These are phyloP conservation scores for Phytomonas serpens DNA, from an alignment of 208 protist genomes.

Conservation along the genomic window DNA sequence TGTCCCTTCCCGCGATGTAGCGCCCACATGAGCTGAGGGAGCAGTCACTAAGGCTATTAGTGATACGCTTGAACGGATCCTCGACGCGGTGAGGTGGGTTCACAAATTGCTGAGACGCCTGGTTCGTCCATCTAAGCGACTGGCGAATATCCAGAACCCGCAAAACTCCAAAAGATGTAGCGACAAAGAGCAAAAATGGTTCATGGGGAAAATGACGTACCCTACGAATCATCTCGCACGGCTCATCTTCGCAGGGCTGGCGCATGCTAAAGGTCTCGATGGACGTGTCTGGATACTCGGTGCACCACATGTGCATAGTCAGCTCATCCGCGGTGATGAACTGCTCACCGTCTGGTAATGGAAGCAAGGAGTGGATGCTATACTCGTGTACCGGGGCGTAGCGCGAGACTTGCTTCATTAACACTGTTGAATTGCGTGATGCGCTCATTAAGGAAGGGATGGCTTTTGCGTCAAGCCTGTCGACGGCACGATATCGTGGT, in stretches of 20 bases:
- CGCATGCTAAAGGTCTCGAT: slow-evolving; percentile 73
- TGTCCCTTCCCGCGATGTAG: slow-evolving; percentile 74
- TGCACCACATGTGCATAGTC: slow-evolving; percentile 80
- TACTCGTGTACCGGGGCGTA: slow-evolving; percentile 84
- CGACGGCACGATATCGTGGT: slow-evolving; percentile 50
- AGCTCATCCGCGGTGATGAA: slow-evolving; percentile 83
- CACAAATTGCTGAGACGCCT: slow-evolving; percentile 49
- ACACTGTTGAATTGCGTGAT: slow-evolving; percentile 28
- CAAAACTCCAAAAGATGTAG: slow-evolving; percentile 61
- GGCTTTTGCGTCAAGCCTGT: slow-evolving; percentile 45
- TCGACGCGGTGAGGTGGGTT: slow-evolving; percentile 34
- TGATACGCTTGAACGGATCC: slow-evolving; percentile 39
- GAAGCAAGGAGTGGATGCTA: slow-evolving; percentile 77
- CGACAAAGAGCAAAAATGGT: slow-evolving; percentile 77
- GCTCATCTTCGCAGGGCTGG: slow-evolving; percentile 13
- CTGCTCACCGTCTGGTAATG: slow-evolving; percentile 56
- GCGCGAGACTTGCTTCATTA: slow-evolving; percentile 59
- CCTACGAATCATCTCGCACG: slow-evolving; percentile 47
- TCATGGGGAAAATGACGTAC: slow-evolving; percentile 66
- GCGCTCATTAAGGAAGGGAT: slow-evolving; percentile 38
- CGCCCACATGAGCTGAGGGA: slow-evolving; percentile 75
- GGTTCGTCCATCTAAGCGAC: slow-evolving; percentile 57
- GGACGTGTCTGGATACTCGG: slow-evolving; percentile 76
- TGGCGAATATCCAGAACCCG: slow-evolving; percentile 77
- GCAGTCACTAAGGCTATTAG: slow-evolving; percentile 69